Base-by-base conservation (phyloP, 495 filamentous ascomycete genomes). In the Talaromyces liani region DNA sequence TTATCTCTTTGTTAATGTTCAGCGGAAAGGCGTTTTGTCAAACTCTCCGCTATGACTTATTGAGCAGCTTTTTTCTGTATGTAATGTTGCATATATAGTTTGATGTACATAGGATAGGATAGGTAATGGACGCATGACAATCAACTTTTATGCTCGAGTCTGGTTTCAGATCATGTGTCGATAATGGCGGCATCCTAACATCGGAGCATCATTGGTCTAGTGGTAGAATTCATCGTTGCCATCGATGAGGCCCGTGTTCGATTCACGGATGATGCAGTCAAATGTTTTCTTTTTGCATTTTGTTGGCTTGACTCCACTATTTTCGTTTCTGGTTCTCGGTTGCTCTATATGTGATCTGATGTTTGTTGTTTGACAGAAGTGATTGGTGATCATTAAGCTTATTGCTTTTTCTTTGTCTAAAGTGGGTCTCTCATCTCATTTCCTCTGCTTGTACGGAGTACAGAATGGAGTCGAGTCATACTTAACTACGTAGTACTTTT, bases 221-320 rank as follows among this genome's bases (percentile, higher is more conserved):
- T 82, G 79, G 79, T 82, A 82, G 77, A 82, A 82, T 82, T 81
- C 79, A 72, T 82, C 79, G 79, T 81, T 82, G 79, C 79, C 79
- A 82, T 82, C 80, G 80, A 82, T 72, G 80, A 81, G 80, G 77
- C 80, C 78, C 79, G 80, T 77, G 80, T 82, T 82, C 80, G 80
- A 82, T 81, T 82, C 80, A 77, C 79, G 78, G 78, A 78, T 79
- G 76, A 80, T 79, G 79, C 79, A 80, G 18, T 22, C 18, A n/a
- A n/a, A 22, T n/a, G 10, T 27, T 0, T 34, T 34, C 4, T 34
- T 58, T 18, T 33, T 58, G 12, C 29, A 31, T 1, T 33, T 57
- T 57, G 27, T 57, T 57, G n/a, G 22, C 22, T 24, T 24, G 22
- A 24, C 22, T 24, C 22, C 2, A 1, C 2, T 24, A 24, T n/a